Conservation (phyloP, 768 basidiomycete species). For the Leccinum fibrillosum region DNA sequence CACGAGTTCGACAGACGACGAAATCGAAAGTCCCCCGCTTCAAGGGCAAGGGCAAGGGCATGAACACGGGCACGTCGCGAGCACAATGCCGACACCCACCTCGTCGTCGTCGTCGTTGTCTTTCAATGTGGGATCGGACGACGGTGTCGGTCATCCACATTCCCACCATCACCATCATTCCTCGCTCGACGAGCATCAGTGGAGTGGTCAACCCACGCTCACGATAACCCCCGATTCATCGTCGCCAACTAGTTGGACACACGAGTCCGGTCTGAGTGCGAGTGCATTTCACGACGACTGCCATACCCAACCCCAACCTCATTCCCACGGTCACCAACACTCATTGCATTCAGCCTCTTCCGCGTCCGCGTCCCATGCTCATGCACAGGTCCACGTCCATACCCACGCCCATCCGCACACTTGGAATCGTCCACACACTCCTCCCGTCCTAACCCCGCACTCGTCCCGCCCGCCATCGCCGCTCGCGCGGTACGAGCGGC, state of each 20-base stretch:
- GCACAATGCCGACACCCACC: conserved; percentile 16
- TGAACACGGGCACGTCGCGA: not conserved
- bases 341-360: not conserved
- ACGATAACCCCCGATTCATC: not conserved
- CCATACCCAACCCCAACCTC: not conserved
- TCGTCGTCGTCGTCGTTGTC: conserved; percentile 28
- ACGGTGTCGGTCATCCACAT: too few relatives aligned
- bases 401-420: not conserved
- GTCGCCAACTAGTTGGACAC: not conserved
- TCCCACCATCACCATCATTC: not conserved
- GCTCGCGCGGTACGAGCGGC: conserved; percentile 64
- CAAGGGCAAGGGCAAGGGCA: not conserved
- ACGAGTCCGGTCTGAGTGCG: not conserved
- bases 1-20: not conserved
- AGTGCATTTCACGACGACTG: not conserved
- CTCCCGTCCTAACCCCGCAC: not conserved
- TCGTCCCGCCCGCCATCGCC: conserved; percentile 20
- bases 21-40: not conserved
- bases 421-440: not conserved
- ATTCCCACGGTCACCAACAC: not conserved
- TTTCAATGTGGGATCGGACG: conserved; percentile 12
- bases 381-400: not conserved
- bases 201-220: not conserved
- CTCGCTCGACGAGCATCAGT: not conserved
- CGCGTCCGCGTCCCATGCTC: not conserved